Evolutionary conservation across 75 land plant species (phyloP).

Genomic region (Larix kaempferi): DNA sequence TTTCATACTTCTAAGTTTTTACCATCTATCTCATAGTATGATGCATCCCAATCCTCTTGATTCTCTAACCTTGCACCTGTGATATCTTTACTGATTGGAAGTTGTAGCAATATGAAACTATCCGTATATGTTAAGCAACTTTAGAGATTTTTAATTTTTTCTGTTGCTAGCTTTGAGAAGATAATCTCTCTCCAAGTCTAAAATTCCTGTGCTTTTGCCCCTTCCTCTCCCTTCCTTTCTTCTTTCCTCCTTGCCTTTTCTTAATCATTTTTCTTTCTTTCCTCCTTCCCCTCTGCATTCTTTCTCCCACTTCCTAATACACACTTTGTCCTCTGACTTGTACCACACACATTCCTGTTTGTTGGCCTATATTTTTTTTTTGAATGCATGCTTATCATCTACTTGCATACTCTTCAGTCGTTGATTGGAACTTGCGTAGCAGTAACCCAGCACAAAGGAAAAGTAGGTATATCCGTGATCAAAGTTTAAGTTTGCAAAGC

Average conservation of each 20-base stretch:
- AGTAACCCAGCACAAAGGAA: neutral
- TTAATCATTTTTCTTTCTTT: neutral
- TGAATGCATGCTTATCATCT: neutral
- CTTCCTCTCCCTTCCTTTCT: neutral
- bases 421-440: neutral
- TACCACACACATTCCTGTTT: neutral
- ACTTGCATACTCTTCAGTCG: neutral
- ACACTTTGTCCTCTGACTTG: neutral
- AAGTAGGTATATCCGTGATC: neutral
- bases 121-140: no score
- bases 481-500: neutral
- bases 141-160: no score
- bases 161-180: no score
- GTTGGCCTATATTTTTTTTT: neutral
- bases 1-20: no score
- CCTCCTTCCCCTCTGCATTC: neutral
- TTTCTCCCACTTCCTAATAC: neutral
- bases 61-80: no score
- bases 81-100: no score
- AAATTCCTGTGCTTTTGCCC: neutral
- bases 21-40: no score
- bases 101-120: no score
- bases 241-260: neutral
- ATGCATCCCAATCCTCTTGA: no score
- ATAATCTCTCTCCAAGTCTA: no score